These are phyloP conservation scores for Akebia trifoliata DNA, from an alignment of 164 flowering plant genomes.

Conservation along the genomic window DNA sequence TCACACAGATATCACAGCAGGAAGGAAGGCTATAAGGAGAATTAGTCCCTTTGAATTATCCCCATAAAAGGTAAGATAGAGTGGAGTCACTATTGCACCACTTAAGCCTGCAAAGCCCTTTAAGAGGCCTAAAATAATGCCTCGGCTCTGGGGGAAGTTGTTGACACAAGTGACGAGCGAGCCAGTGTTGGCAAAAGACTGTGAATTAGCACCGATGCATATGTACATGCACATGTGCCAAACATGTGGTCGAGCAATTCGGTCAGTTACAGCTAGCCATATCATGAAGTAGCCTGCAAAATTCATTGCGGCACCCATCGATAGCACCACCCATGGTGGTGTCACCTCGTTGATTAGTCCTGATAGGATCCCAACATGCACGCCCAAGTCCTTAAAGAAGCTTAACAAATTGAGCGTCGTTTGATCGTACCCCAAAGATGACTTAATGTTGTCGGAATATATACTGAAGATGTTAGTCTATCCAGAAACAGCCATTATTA, in stretches of 20 bases:
- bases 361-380: conserved; percentile 51
- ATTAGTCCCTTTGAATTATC: conserved; percentile 25
- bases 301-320: conserved; percentile 47
- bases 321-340: conserved; percentile 64
- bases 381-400: conserved; percentile 77
- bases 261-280: conserved; percentile 52
- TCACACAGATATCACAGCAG: conserved; percentile 26
- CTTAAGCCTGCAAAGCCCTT: conserved; percentile 63
- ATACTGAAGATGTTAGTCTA: conserved; percentile 59
- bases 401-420: conserved; percentile 56
- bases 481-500: conserved; percentile 62
- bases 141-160: conserved; percentile 68
- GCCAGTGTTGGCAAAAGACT: conserved; percentile 61
- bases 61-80: conserved; percentile 46
- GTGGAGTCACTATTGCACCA: conserved; percentile 61
- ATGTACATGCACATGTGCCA: conserved; percentile 74
- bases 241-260: conserved; percentile 33
- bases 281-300: conserved; percentile 60
- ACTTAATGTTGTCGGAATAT: conserved; percentile 52
- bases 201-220: conserved; percentile 54
- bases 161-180: conserved; percentile 54
- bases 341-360: conserved; percentile 60
- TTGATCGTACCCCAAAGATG: conserved; percentile 57
- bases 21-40: conserved; percentile 31
- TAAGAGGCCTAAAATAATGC: conserved; percentile 51